These are phyloP conservation scores for Solanum appendiculatum DNA, from an alignment of 257 asterid genomes.

Conservation along the genomic window DNA sequence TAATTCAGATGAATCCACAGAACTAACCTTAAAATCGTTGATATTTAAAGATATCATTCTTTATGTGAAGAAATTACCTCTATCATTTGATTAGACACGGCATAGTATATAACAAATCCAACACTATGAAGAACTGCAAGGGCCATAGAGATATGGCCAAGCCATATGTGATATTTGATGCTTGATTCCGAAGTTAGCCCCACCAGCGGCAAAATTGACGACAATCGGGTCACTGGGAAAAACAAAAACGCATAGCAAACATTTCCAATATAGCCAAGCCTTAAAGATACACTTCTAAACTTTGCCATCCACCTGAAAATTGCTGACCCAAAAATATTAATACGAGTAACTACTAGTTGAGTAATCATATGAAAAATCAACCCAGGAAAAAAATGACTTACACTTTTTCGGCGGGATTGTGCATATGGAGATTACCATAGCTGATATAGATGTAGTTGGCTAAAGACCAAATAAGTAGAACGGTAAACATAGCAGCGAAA, in stretches of 20 bases:
- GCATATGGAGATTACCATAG: constrained; percentile 18
- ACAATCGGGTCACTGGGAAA: constrained; percentile 55
- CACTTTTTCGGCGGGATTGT: constrained; percentile 29
- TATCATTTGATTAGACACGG: constrained; percentile 33
- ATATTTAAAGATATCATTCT: not conserved
- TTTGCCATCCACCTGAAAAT: constrained; percentile 37
- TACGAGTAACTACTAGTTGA: not conserved
- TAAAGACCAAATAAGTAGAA: constrained; percentile 48
- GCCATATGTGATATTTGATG: constrained; percentile 75
- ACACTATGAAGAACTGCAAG: constrained; percentile 44
- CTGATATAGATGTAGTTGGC: not conserved
- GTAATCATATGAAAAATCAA: not conserved
- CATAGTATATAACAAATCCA: constrained; percentile 47
- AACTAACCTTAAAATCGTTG: not conserved
- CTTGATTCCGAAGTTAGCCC: constrained; percentile 70
- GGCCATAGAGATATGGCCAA: constrained; percentile 38
- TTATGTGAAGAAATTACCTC: constrained; percentile 11
- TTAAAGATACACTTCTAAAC: constrained; percentile 37
- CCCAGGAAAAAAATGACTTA: not conserved
- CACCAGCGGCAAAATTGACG: constrained; percentile 52
- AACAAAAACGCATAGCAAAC: constrained; percentile 53
- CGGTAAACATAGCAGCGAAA: constrained; percentile 34
- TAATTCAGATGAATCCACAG: too few species aligned
- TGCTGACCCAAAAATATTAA: not conserved
- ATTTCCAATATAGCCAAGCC: constrained; percentile 52